These are phyloP conservation scores for Ophiostoma australiae DNA, from an alignment of 2,329 filamentous ascomycete genomes.

Conservation along the genomic window DNA sequence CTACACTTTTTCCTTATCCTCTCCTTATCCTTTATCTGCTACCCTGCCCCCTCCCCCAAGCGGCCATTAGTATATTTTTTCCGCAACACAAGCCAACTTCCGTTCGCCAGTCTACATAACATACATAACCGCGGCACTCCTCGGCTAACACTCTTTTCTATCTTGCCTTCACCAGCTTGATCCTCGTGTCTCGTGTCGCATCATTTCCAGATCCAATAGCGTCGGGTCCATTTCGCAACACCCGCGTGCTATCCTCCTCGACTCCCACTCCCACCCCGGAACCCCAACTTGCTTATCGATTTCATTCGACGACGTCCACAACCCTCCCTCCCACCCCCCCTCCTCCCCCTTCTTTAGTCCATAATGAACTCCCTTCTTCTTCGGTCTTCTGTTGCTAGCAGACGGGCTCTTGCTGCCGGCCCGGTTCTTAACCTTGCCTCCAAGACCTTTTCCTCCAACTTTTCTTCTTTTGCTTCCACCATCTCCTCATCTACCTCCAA, in stretches of 20 bases:
- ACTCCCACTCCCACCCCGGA: constrained; percentile 6
- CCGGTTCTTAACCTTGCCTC: constrained; percentile 26
- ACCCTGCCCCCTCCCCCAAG: constrained; percentile 3
- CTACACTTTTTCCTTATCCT: constrained; percentile 14
- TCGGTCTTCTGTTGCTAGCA: constrained; percentile 25
- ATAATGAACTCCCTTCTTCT: constrained; percentile 26
- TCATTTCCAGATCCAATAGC: constrained; percentile 23
- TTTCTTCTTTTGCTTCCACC: constrained; percentile 22
- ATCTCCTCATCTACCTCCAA: constrained; percentile 19
- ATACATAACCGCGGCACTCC: constrained; percentile 25
- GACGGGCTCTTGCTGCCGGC: constrained; percentile 23
- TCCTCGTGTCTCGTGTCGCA: constrained; percentile 4
- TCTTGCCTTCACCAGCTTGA: constrained; percentile 5
- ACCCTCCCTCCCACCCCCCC: not conserved
- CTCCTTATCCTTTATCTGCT: constrained; percentile 16
- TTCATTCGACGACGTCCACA: constrained; percentile 10
- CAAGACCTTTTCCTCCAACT: constrained; percentile 22
- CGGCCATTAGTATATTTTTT: constrained; percentile 19
- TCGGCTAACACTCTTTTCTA: constrained; percentile 24
- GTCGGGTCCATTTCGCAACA: constrained; percentile 19
- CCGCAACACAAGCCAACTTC: constrained; percentile 11
- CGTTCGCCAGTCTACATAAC: constrained; percentile 14
- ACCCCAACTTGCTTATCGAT: constrained; percentile 11
- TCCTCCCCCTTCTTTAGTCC: not conserved
- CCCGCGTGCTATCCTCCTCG: constrained; percentile 2